Evolutionary conservation across 768 basidiomycete species (phyloP), one percentile per base, ranked within the genome.

Genomic region (Amanita muscaria): DNA sequence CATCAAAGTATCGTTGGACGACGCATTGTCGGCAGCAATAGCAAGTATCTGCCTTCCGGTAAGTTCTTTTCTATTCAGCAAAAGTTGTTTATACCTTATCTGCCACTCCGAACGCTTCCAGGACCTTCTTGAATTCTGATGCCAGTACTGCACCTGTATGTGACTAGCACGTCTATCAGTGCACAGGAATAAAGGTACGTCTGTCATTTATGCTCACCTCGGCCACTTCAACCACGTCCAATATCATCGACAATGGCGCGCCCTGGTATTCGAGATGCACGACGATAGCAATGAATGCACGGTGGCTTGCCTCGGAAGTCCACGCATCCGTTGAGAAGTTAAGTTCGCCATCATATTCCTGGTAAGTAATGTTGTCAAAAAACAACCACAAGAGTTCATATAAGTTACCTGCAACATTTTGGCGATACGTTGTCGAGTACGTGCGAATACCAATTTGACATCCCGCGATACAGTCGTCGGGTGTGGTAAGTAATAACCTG

Each of bases 1-100:
- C 1, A 64, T 54, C 67, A 73, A 67, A 0, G 35, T 52, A 43
- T 67, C 59, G 33, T 72, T 69, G 9, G 51, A 47, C 0, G 53
- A 50, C 5, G 64, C 62, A 48, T 72, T 69, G 47, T 66, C 60
- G 31, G 52, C 55, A 4, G 57, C 62, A 15, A 70, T 42, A 4
- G 54, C 45, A 2, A 65, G 52, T 10, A 64, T 50, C 62, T 29
- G 27, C n/a, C n/a, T n/a, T n/a, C n/a, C n/a, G n/a, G n/a, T n/a
- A n/a, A n/a, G n/a, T n/a, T n/a, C n/a, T n/a, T n/a, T n/a, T n/a
- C n/a, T n/a, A n/a, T n/a, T n/a, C n/a, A n/a, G n/a, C n/a, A n/a
- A n/a, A n/a, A n/a, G 12, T 6, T 29, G 27, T 6, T 6, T 29
- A 6, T 6, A 29, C 27, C 27, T 29, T 29, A 12, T 29, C 27